Conservation (phyloP, 1,284 basidiomycete species). For the Apiotrichum sp. region DNA sequence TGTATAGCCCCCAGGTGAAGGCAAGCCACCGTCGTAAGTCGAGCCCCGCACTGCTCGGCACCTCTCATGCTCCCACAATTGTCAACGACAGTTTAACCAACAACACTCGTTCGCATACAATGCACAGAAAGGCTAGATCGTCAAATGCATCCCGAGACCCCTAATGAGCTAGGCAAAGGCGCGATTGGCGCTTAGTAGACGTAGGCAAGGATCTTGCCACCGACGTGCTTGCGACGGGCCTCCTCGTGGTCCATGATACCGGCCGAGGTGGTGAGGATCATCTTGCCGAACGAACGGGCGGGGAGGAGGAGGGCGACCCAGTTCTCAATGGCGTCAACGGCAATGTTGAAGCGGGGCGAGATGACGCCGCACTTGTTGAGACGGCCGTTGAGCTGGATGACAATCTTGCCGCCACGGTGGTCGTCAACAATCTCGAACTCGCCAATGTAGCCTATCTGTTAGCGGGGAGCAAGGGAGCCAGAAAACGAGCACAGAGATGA, state of each 20-base stretch:
- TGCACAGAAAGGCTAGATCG: not conserved
- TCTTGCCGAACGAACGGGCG: constrained; percentile 90
- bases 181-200: constrained; percentile 42
- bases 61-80: too few species aligned
- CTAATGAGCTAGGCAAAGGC: constrained; percentile 7
- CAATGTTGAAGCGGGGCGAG: constrained; percentile 96
- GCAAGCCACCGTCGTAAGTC: too few species aligned
- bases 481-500: too few species aligned
- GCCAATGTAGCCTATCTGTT: constrained; percentile 80
- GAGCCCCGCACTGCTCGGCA: too few species aligned
- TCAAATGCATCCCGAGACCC: constrained; percentile 18
- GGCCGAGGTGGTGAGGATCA: constrained; percentile 92
- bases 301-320: constrained; percentile 83
- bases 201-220: constrained; percentile 52
- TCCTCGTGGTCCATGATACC: constrained; percentile 99
- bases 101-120: too few species aligned
- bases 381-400: constrained; percentile 95
- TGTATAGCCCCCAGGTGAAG: too few species aligned
- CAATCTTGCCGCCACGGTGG: constrained; percentile 97
- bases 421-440: constrained; percentile 99
- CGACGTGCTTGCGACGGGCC: constrained; percentile 90
- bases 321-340: constrained; percentile 67
- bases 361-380: constrained; percentile 99
- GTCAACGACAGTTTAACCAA: too few species aligned
- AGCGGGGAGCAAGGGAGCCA: not conserved